A percentile compares a stretch with the other conserved stretches of the same genome.
Conservation (phyloP, 805 yeast species). For the Komagataella populi region DNA sequence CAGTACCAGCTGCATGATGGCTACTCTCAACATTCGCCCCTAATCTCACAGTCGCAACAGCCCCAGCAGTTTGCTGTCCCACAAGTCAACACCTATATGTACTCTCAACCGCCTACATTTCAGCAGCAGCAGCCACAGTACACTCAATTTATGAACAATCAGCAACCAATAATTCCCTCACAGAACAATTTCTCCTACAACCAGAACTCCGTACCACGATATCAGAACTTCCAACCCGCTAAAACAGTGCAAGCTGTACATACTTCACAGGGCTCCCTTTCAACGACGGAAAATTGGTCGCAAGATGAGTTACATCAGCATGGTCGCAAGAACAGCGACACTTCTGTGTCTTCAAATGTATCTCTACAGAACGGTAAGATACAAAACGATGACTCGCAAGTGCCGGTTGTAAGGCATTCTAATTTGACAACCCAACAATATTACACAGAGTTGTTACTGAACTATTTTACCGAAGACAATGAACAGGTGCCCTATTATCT, state of each 20-base stretch:
- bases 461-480: constrained; percentile 38
- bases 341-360: constrained; percentile 27
- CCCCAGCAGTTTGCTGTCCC: constrained; percentile 1
- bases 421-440: constrained; percentile 1
- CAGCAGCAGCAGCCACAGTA: constrained; percentile 7
- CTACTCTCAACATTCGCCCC: neutral
- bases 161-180: neutral
- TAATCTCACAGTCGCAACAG: neutral
- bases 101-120: constrained; percentile 5
- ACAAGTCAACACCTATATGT: constrained; percentile 4
- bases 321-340: constrained; percentile 22
- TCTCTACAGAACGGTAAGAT: constrained; percentile 6
- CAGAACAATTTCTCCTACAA: neutral
- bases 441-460: constrained; percentile 27
- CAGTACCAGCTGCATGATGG: constrained; percentile 1
- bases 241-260: constrained; percentile 5
- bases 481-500: constrained; percentile 23
- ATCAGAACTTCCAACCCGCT: constrained; percentile 24
- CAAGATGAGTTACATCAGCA: constrained; percentile 16
- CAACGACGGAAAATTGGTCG: constrained; percentile 11
- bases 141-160: constrained; percentile 5
- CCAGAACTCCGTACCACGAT: constrained; percentile 12
- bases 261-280: constrained; percentile 5
- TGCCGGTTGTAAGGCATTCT: neutral
- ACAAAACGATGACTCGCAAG: neutral